phyloP scores from a whole-genome alignment of 164 flowering plant species.

The Nymphaea colorata region DNA sequence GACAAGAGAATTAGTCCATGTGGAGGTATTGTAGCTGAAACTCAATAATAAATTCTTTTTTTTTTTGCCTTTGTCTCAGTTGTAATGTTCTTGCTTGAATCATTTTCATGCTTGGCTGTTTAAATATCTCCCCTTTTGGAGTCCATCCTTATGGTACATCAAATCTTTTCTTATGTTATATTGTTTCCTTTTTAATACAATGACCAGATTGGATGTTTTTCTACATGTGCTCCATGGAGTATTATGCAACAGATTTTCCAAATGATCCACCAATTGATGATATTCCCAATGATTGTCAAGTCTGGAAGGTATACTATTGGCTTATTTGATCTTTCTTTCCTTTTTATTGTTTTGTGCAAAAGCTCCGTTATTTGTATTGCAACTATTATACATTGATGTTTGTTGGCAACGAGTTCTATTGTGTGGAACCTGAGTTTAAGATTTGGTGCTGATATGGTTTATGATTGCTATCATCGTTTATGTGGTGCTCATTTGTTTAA shows the following conservation, averaged over 20 bases:
- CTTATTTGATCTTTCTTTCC: neutral
- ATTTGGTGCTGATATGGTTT: neutral
- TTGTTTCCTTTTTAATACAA: too few species aligned
- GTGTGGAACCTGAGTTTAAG: neutral
- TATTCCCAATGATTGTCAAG: slow-evolving; percentile 50
- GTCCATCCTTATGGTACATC: too few species aligned
- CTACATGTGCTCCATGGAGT: too few species aligned
- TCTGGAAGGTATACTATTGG: slow-evolving; percentile 34
- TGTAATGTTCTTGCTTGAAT: too few species aligned
- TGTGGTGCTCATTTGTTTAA: slow-evolving; percentile 1
- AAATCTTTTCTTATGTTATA: too few species aligned
- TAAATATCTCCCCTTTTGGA: too few species aligned
- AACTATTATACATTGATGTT: too few species aligned
- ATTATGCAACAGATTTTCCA: slow-evolving; percentile 52
- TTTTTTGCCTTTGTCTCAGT: too few species aligned
- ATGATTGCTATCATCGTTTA: neutral
- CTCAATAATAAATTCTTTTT: too few species aligned
- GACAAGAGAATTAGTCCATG: slow-evolving; percentile 43
- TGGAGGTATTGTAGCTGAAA: slow-evolving; percentile 37
- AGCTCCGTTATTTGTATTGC: neutral
- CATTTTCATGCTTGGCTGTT: too few species aligned
- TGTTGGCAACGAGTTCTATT: neutral
- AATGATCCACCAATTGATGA: slow-evolving; percentile 61
- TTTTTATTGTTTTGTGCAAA: neutral
- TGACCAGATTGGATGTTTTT: too few species aligned